Conservation (phyloP, 2,329 filamentous ascomycete species). For the Penicillium freii region DNA sequence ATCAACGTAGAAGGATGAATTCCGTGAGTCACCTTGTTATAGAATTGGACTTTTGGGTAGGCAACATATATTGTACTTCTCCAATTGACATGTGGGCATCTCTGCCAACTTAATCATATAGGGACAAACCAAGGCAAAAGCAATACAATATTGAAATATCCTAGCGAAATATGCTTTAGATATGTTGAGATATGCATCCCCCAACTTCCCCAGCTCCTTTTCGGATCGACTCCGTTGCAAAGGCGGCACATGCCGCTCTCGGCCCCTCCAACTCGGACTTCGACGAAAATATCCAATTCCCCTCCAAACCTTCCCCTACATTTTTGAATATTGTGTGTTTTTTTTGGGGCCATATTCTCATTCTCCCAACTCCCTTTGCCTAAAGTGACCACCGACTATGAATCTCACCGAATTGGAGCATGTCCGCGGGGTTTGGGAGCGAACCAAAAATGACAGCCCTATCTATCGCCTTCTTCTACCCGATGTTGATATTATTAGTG, state of each 20-base stretch:
- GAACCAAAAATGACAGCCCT: conserved; percentile 9
- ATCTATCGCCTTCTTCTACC: conserved; percentile 9
- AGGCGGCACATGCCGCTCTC: neutral
- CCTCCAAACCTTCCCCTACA: neutral
- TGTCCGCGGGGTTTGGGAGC: conserved; percentile 9
- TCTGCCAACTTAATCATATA: neutral
- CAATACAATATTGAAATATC: neutral
- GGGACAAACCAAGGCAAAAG: neutral
- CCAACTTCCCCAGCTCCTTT: neutral
- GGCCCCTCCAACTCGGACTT: neutral
- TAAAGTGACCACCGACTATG: neutral
- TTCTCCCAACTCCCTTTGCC: neutral
- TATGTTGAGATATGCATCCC: neutral
- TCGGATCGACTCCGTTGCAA: neutral
- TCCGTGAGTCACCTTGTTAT: neutral
- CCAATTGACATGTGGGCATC: neutral
- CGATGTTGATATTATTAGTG: conserved; percentile 5
- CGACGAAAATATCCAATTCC: neutral
- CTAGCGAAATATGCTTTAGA: neutral
- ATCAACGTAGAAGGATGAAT: neutral
- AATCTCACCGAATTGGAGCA: conserved; percentile 3
- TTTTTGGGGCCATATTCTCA: neutral
- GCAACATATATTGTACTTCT: neutral
- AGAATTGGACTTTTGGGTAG: neutral
- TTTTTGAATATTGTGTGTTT: neutral